phyloP scores from a whole-genome alignment of 306 rosid genomes.

The Leucaena leucocephala region DNA sequence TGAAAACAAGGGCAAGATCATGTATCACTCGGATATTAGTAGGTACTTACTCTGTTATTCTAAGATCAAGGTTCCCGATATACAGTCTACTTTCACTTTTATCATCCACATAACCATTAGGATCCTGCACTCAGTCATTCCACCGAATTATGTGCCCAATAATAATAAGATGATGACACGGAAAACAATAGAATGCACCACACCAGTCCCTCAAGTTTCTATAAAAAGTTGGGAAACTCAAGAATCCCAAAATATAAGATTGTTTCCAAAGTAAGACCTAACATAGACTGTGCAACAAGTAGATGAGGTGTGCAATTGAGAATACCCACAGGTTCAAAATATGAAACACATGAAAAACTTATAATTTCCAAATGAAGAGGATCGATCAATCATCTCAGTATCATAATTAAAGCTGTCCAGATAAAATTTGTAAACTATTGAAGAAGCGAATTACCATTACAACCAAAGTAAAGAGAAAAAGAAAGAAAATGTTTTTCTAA shows the following conservation, averaged over 20 bases:
- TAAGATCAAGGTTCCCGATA: conserved; percentile 85
- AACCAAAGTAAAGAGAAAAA: background rate
- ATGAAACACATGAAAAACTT: background rate
- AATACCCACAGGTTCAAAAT: background rate
- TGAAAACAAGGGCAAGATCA: conserved; percentile 15
- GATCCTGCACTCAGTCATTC: conserved; percentile 60
- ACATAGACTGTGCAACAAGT: background rate
- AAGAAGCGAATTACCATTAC: background rate
- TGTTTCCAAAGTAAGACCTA: conserved; percentile 3
- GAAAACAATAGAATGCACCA: conserved; percentile 16
- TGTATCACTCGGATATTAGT: background rate
- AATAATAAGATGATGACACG: conserved; percentile 21
- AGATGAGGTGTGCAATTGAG: background rate
- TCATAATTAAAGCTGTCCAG: background rate
- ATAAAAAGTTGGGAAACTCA: background rate
- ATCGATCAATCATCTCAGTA: background rate
- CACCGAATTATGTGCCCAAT: conserved; percentile 9
- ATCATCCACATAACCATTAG: conserved; percentile 56
- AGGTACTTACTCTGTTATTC: conserved; percentile 87
- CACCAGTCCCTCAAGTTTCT: conserved; percentile 6
- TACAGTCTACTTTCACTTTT: conserved; percentile 76
- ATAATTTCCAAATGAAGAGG: background rate
- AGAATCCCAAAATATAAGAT: conserved; percentile 11
- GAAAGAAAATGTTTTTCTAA: background rate
- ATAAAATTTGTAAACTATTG: background rate